Evolutionary conservation across 768 basidiomycete species (phyloP), one percentile per base, ranked within the genome.

Genomic region (Termitomyces sp.): DNA sequence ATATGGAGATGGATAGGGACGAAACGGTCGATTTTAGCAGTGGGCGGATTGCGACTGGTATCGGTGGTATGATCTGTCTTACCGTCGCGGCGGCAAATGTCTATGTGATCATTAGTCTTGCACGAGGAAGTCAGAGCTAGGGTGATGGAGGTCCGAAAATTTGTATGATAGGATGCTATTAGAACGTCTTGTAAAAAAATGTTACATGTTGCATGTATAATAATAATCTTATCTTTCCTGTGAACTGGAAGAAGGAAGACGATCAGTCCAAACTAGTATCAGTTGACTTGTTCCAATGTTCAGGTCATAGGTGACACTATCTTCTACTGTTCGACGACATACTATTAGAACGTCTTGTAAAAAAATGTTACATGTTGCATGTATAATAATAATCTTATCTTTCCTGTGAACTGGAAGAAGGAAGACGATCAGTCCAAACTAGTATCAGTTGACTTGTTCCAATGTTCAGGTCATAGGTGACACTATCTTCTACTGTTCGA

Each of bases 61-160:
- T 87, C 15, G 89, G 84, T 3, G 78, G 72, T 58, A 15, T 71
- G 17, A 82, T 93, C 31, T 92, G 86, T 78, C 62, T 85, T 11
- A 61, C 91, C 5, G 74, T 94, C 23, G 67, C 86, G 8, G 70
- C 79, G 8, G 92, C 91, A 28, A 93, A 95, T 63, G 64, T 80
- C 31, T 94, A 94, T 66, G 91, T 87, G 5, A 76, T 95, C 56
- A 77, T 84, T 11, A 78, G 78, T 40, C 71, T 93, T 43, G 79
- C 57, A 19, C 51, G 51, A 11, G 38, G 40, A 14, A 53, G 40
- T 19, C 17, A 37, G 11, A 33, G 31, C 15, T 50, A 46, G 19
- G n/a, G 12, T 14, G 49, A 21, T 37, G 49, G 4, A 30, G 21
- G 21, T 5, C 12, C 5, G 12, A 30, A 30, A 46, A 17, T 46